A percentile compares a stretch with the other conserved stretches of the same genome.
phyloP scores from a whole-genome alignment of 257 asterid species.

The Prunella vulgaris region DNA sequence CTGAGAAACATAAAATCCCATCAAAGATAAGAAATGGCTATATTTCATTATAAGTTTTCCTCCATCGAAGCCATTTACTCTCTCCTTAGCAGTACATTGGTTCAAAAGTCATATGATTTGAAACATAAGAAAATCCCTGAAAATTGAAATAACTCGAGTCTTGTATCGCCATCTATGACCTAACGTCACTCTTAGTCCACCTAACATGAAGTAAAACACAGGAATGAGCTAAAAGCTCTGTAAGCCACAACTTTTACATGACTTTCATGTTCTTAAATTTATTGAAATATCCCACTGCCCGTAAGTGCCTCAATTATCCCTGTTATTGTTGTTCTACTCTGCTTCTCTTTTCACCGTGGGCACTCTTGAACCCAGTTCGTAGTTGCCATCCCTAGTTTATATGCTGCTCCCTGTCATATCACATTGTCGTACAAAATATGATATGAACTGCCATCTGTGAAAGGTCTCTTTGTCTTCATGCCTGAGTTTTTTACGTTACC shows the following conservation, averaged over 20 bases:
- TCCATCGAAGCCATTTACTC: background rate
- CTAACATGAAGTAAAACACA: background rate
- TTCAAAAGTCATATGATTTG: background rate
- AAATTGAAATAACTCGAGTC: too few species aligned
- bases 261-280: background rate
- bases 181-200: background rate
- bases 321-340: background rate
- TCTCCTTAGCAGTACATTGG: background rate
- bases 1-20: background rate
- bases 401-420: background rate
- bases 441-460: background rate
- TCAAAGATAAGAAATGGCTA: background rate
- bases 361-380: background rate
- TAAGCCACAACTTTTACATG: background rate
- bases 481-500: background rate
- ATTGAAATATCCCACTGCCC: background rate
- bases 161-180: background rate
- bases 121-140: background rate
- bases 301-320: background rate
- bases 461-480: background rate
- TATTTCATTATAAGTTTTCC: background rate
- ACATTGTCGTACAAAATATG: background rate
- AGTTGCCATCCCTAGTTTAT: background rate
- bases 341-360: background rate
- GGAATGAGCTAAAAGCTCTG: background rate